These are phyloP conservation scores for Rhodotorula toruloides DNA, from an alignment of 768 basidiomycete genomes.

Conservation along the genomic window DNA sequence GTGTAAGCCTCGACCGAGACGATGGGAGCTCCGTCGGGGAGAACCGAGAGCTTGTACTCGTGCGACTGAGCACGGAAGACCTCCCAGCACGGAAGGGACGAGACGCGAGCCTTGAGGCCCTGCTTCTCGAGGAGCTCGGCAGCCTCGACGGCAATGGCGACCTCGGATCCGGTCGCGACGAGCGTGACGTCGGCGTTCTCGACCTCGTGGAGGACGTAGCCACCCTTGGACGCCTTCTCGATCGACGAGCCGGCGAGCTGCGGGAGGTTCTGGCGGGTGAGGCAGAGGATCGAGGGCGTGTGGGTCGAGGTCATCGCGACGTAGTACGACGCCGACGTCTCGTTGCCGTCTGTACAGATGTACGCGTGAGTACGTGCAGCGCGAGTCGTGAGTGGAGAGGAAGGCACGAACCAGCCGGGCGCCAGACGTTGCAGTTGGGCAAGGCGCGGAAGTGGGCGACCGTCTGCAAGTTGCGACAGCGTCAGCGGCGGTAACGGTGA, in stretches of 20 bases:
- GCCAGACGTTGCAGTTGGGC: constrained; percentile 78
- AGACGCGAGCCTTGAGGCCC: constrained; percentile 74
- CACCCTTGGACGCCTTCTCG: constrained; percentile 74
- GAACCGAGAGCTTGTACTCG: constrained; percentile 73
- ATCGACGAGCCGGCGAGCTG: constrained; percentile 83
- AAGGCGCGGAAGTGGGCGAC: constrained; percentile 74
- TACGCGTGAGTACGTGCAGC: constrained; percentile 55
- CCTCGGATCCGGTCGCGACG: constrained; percentile 84
- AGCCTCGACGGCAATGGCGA: constrained; percentile 78
- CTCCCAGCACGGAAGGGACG: constrained; percentile 83
- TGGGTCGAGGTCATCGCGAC: constrained; percentile 66
- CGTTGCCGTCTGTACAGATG: constrained; percentile 69
- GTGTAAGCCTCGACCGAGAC: constrained; percentile 79
- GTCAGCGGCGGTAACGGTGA: no score
- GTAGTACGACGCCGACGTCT: constrained; percentile 88
- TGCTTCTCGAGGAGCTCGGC: constrained; percentile 69
- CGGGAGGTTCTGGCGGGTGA: constrained; percentile 82
- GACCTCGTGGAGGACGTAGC: constrained; percentile 82
- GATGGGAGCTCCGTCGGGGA: constrained; percentile 83
- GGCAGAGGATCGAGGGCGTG: constrained; percentile 69
- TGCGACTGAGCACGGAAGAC: constrained; percentile 72
- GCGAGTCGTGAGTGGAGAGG: neutral
- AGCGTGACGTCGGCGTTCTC: constrained; percentile 75
- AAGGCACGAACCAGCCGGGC: constrained; percentile 33
- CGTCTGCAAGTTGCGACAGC: neutral